Base-by-base conservation (phyloP, 2,329 filamentous ascomycete species). In the Rhinocladiella similis region DNA sequence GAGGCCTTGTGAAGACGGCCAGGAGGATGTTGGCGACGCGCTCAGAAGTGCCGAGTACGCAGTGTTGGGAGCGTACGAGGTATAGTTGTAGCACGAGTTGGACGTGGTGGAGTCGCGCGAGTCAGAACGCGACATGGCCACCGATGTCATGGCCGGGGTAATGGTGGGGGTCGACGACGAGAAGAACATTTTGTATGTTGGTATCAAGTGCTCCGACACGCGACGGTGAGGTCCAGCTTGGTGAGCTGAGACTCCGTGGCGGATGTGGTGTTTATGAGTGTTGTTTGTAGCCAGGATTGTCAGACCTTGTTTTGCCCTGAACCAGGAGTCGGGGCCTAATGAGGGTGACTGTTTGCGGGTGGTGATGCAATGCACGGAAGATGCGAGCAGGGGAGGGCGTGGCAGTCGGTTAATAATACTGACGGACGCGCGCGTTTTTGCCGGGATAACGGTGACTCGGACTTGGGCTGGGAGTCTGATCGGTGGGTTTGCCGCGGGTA, bases 51-150 rank as follows among this genome's bases (percentile, higher is more conserved):
- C 56, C 25, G 56, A 53, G 35, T 63, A 63, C 12, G 61, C 59
- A 47, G 57, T 58, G 3, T 54, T 55, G 7, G 52, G 50, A 25
- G 60, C 60, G 55, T 53, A 49, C 19, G 56, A 50, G 3, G 53
- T 51, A 27, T 53, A 55, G 36, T 35, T 52, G 54, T 56, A 49
- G n/a, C 50, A 57, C 6, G 48, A 52, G 27, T 35, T 56, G 16
- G 61, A 63, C 1, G 43, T 29, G 41, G 59, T 64, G 12, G 63
- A 64, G 55, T 66, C 63, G 50, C 62, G 63, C 18, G 63, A 66
- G 42, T 64, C 62, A 33, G 62, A 63, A 22, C 63, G 62, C 61
- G 63, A 64, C 63, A 66, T 66, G 54, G 60, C 62, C 46, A 64
- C 59, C 33, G 62, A 64, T 27, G 61, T 59, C 45, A 59, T 53